These are phyloP conservation scores for Neurospora sp. DNA, from an alignment of 495 filamentous ascomycete genomes.

Conservation along the genomic window DNA sequence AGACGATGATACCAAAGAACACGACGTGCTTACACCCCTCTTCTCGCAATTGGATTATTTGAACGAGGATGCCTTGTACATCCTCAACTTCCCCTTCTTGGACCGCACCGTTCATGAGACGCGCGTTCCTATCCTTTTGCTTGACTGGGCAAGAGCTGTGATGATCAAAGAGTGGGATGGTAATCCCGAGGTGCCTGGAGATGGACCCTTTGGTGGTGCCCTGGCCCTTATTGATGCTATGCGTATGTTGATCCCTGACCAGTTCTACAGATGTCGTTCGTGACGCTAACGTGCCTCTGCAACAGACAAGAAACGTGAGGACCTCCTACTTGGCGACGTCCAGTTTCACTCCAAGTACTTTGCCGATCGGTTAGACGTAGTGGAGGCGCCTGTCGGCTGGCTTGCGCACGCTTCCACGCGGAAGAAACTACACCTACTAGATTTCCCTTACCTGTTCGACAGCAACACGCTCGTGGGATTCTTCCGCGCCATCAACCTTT, in stretches of 20 bases:
- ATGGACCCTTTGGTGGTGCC: slow-evolving; percentile 59
- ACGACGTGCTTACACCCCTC: slow-evolving; percentile 35
- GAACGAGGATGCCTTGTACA: slow-evolving; percentile 25
- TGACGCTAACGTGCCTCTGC: slow-evolving; percentile 4
- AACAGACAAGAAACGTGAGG: slow-evolving; percentile 48
- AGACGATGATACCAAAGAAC: slow-evolving; percentile 17
- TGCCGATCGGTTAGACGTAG: slow-evolving; percentile 63
- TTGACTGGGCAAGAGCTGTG: slow-evolving; percentile 70
- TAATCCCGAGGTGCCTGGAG: slow-evolving; percentile 52
- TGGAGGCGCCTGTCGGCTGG: slow-evolving; percentile 70
- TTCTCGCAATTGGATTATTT: slow-evolving; percentile 40
- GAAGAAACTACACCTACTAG: slow-evolving; percentile 63
- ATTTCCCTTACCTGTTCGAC: slow-evolving; percentile 73
- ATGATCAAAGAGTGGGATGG: slow-evolving; percentile 73
- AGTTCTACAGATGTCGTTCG: neutral
- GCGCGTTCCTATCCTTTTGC: slow-evolving; percentile 44
- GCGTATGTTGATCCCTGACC: slow-evolving; percentile 36
- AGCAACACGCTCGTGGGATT: slow-evolving; percentile 64
- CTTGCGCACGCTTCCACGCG: slow-evolving; percentile 45
- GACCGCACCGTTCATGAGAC: slow-evolving; percentile 41
- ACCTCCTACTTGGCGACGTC: slow-evolving; percentile 51
- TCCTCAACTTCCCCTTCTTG: slow-evolving; percentile 35
- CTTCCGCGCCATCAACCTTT: slow-evolving; percentile 82
- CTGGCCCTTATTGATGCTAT: slow-evolving; percentile 67
- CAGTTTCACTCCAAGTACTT: slow-evolving; percentile 69